Evolutionary conservation across 2,329 filamentous ascomycete genomes (phyloP).

Genomic region (Trichoderma arundinaceum): DNA sequence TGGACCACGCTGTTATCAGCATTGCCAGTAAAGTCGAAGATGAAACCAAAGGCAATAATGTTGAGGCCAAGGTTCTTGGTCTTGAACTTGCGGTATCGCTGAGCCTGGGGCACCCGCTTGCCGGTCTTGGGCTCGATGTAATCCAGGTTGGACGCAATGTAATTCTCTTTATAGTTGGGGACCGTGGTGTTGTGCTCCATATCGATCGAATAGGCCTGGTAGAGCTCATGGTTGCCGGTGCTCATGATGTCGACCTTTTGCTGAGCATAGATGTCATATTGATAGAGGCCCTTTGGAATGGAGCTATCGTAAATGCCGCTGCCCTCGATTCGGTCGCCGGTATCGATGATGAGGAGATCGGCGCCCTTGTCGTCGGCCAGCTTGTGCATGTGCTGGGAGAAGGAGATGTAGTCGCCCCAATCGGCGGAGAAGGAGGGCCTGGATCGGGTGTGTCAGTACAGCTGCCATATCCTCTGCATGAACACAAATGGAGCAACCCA

Average conservation of each 20-base stretch:
- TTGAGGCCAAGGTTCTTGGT: constrained; percentile 87
- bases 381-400: constrained; percentile 79
- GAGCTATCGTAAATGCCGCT: constrained; percentile 95
- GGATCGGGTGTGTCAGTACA: constrained; percentile 12
- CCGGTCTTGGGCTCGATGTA: constrained; percentile 77
- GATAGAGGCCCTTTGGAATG: constrained; percentile 83
- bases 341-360: constrained; percentile 93
- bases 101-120: constrained; percentile 75
- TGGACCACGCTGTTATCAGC: constrained; percentile 89
- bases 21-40: constrained; percentile 92
- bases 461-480: too few species aligned
- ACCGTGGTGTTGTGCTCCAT: constrained; percentile 81
- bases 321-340: constrained; percentile 89
- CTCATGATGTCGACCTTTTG: constrained; percentile 85
- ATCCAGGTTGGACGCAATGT: constrained; percentile 91
- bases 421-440: constrained; percentile 92
- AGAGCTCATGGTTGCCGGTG: constrained; percentile 94
- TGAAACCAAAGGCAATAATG: constrained; percentile 88
- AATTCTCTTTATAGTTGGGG: constrained; percentile 78
- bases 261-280: constrained; percentile 83
- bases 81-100: constrained; percentile 84
- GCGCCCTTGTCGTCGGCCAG: constrained; percentile 78
- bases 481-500: constrained; percentile 47
- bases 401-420: constrained; percentile 98
- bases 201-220: constrained; percentile 77